A percentile compares a stretch with the other conserved stretches of the same genome.
These are phyloP conservation scores for Tetracentron sinense DNA, from an alignment of 164 flowering plant genomes.

Conservation along the genomic window DNA sequence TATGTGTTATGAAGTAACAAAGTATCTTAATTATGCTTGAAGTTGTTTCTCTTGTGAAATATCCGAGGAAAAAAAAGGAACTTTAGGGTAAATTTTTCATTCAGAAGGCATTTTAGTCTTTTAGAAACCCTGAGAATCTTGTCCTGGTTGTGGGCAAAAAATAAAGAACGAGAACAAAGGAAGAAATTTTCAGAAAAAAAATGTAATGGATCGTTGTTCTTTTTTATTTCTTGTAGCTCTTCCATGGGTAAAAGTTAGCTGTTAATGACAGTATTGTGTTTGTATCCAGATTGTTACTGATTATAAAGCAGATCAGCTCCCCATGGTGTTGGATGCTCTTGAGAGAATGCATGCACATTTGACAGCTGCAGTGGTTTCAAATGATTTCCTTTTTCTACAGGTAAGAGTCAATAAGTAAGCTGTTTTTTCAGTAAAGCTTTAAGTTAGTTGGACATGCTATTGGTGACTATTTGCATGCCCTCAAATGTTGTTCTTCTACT, in stretches of 20 bases:
- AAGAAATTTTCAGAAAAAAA: too few species aligned
- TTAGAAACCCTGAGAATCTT: too few species aligned
- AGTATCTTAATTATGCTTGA: too few species aligned
- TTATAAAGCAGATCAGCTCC: constrained; percentile 68
- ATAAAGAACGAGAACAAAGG: too few species aligned
- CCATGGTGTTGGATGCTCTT: constrained; percentile 72
- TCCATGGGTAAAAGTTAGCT: background rate
- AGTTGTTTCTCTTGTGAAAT: too few species aligned
- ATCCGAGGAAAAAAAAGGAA: too few species aligned
- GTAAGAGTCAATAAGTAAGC: constrained; percentile 29
- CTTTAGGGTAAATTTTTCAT: too few species aligned
- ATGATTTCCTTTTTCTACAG: constrained; percentile 80
- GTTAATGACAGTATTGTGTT: background rate
- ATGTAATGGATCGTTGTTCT: background rate
- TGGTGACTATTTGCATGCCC: background rate
- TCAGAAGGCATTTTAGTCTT: too few species aligned
- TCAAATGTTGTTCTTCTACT: background rate
- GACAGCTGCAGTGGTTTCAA: constrained; percentile 97
- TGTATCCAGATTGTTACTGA: constrained; percentile 69
- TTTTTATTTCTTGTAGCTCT: background rate
- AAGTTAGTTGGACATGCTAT: too few species aligned
- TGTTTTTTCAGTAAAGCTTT: background rate
- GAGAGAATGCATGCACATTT: constrained; percentile 97
- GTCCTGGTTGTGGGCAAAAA: too few species aligned
- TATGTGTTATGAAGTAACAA: background rate